Conservation (phyloP, 257 asterid genomes). For the Solanum peruvianum region DNA sequence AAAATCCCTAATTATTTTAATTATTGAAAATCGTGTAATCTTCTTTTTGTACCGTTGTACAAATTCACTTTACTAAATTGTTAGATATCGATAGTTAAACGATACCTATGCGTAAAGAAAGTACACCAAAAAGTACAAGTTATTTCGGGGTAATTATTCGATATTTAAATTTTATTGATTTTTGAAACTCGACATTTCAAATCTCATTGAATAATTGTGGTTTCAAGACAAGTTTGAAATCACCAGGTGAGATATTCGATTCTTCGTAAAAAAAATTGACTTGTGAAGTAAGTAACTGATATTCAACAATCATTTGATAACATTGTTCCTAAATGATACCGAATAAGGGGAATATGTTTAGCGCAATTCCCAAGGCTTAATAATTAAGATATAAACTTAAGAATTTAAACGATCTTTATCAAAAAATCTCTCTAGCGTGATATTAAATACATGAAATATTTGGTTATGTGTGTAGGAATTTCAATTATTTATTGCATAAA, state of each 20-base stretch:
- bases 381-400: background rate
- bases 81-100: background rate
- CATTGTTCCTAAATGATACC: too few species aligned
- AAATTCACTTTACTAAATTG: background rate
- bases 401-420: background rate
- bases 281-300: too few species aligned
- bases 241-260: rapidly evolving
- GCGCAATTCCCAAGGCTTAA: too few species aligned
- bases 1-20: background rate
- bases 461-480: rapidly evolving
- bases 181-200: too few species aligned
- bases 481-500: too few species aligned
- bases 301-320: too few species aligned
- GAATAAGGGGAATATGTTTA: too few species aligned
- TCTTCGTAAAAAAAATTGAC: rapidly evolving
- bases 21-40: background rate
- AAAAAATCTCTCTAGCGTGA: background rate
- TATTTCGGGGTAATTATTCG: too few species aligned
- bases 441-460: background rate
- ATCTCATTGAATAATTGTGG: too few species aligned
- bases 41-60: background rate
- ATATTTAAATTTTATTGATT: too few species aligned
- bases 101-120: background rate
- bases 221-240: too few species aligned
- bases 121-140: background rate